A percentile compares a stretch with the other conserved stretches of the same genome.
phyloP scores from a whole-genome alignment of 495 filamentous ascomycete species.

The Glarea lozoyensis region DNA sequence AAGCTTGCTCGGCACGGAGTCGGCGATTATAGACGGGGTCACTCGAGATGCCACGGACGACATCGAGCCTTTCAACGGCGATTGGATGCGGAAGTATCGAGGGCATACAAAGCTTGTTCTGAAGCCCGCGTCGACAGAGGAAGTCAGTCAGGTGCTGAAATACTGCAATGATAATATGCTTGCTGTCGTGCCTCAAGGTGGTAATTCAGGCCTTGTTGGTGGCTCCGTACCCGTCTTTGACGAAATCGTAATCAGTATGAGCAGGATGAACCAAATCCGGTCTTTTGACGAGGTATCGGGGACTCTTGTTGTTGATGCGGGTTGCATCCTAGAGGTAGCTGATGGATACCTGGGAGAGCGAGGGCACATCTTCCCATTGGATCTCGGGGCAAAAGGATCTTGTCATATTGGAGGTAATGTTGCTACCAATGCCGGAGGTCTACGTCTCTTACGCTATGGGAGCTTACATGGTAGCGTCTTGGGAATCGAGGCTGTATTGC shows the following conservation, averaged over 20 bases:
- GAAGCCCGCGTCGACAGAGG: slow-evolving; percentile 70
- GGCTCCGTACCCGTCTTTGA: slow-evolving; percentile 95
- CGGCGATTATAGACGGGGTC: slow-evolving; percentile 78
- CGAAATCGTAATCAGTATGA: slow-evolving; percentile 88
- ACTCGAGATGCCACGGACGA: slow-evolving; percentile 64
- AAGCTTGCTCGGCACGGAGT: slow-evolving; percentile 59
- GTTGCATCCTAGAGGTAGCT: slow-evolving; percentile 80
- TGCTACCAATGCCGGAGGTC: slow-evolving; percentile 90
- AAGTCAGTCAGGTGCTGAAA: slow-evolving; percentile 79
- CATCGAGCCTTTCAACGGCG: slow-evolving; percentile 85
- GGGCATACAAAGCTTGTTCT: slow-evolving; percentile 82
- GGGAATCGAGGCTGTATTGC: slow-evolving; percentile 85
- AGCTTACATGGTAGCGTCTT: slow-evolving; percentile 88
- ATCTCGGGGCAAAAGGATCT: slow-evolving; percentile 93
- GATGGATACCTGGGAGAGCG: slow-evolving; percentile 75
- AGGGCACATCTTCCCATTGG: slow-evolving; percentile 83
- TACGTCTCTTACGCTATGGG: slow-evolving; percentile 85
- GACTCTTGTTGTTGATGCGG: slow-evolving; percentile 79
- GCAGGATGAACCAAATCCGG: slow-evolving; percentile 80
- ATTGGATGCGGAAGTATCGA: slow-evolving; percentile 99
- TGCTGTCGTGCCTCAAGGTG: slow-evolving; percentile 95
- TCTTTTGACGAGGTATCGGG: slow-evolving; percentile 92
- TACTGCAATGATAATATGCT: slow-evolving; percentile 90
- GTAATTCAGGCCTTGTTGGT: slow-evolving; percentile 91
- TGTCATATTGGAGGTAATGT: slow-evolving; percentile 98